Evolutionary conservation across 73 alveolate species (phyloP).

Genomic region (Paramecium sexaurelia): DNA sequence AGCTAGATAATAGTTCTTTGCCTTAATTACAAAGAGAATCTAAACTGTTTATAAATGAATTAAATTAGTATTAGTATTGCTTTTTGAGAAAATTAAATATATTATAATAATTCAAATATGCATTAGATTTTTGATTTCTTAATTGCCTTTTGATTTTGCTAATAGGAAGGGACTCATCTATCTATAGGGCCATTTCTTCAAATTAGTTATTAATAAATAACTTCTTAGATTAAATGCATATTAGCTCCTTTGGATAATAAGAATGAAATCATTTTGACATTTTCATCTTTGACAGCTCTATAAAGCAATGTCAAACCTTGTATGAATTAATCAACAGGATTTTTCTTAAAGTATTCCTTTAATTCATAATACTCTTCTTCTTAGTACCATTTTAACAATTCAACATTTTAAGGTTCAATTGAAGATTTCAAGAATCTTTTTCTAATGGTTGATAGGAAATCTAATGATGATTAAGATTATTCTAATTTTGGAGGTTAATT

Average conservation of each 20-base stretch:
- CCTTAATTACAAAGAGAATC: too few species aligned
- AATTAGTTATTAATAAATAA: neutral
- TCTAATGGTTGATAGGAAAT: neutral
- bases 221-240: conserved; percentile 21
- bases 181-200: conserved; percentile 41
- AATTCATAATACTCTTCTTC: conserved; percentile 17
- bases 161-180: conserved; percentile 5
- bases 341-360: neutral
- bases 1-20: too few species aligned
- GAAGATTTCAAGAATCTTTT: conserved; percentile 3
- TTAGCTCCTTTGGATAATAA: neutral
- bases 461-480: neutral
- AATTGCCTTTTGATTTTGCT: neutral
- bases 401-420: neutral
- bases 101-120: neutral
- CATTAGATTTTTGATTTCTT: neutral
- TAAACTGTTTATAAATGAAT: too few species aligned
- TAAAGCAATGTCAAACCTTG: neutral
- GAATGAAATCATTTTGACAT: neutral
- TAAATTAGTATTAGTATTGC: too few species aligned
- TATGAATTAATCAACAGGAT: neutral
- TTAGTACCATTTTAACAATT: neutral
- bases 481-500: neutral
- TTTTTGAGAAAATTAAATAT: neutral
- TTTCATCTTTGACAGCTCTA: conserved; percentile 10